phyloP scores from a whole-genome alignment of 352 stramenopile genomes.

The Phytophthora agathidicida region DNA sequence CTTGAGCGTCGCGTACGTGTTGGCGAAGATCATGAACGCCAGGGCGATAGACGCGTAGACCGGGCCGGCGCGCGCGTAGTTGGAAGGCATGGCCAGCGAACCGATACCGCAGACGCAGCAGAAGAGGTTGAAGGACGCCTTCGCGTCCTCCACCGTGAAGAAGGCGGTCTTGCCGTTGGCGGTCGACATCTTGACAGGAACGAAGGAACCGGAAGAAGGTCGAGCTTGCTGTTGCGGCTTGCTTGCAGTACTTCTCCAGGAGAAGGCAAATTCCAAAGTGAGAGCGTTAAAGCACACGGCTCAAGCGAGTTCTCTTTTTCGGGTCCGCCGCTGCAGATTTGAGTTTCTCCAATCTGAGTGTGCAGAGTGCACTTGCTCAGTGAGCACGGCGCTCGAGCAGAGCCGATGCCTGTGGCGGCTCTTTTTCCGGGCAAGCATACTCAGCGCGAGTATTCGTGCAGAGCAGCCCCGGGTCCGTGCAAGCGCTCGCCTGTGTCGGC shows the following conservation, averaged over 20 bases:
- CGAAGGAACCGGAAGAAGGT: slow-evolving; percentile 19
- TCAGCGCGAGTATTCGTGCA: slow-evolving; percentile 10
- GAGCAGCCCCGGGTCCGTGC: too few species aligned
- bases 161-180: slow-evolving; percentile 34
- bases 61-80: slow-evolving; percentile 48
- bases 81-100: slow-evolving; percentile 49
- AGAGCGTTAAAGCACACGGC: slow-evolving; percentile 19
- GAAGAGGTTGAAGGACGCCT: slow-evolving; percentile 53
- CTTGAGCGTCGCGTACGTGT: slow-evolving; percentile 49
- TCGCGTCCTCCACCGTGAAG: slow-evolving; percentile 54
- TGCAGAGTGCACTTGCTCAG: slow-evolving; percentile 11
- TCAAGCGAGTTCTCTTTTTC: background rate
- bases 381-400: slow-evolving; percentile 20
- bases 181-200: slow-evolving; percentile 36
- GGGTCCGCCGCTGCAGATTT: slow-evolving; percentile 32
- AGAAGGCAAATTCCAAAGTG: slow-evolving; percentile 37
- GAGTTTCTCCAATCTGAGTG: slow-evolving; percentile 1
- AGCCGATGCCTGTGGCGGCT: slow-evolving; percentile 16
- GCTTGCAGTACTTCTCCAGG: slow-evolving; percentile 22
- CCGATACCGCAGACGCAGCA: slow-evolving; percentile 49
- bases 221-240: slow-evolving; percentile 7
- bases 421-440: slow-evolving; percentile 25
- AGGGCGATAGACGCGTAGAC: slow-evolving; percentile 38
- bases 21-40: slow-evolving; percentile 53
- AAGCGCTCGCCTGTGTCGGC: slow-evolving; percentile 10